Evolutionary conservation across 139 green algal species (phyloP).

Genomic region (Protoeuglena noctilucae): DNA sequence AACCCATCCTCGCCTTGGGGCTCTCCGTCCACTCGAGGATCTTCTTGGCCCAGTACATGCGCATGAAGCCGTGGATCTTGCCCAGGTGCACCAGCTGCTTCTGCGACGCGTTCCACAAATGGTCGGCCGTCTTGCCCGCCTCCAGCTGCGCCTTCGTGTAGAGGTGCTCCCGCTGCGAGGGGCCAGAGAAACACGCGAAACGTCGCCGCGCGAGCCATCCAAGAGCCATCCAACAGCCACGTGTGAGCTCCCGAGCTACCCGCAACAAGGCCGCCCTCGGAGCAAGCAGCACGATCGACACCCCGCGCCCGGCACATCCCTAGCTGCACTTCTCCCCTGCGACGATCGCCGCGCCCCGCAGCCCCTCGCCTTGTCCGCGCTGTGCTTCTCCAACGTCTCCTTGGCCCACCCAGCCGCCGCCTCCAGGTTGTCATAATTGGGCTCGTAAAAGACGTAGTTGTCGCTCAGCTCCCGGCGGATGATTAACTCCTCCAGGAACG

Average conservation of each 20-base stretch:
- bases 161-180: conserved; percentile 13
- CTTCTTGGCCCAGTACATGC: conserved; percentile 98
- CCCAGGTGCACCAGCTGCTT: conserved; percentile 70
- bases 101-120: conserved; percentile 90
- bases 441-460: conserved; percentile 79
- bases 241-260: too few relatives aligned
- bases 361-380: conserved; percentile 50
- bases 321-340: too few relatives aligned
- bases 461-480: conserved; percentile 79
- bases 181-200: too few relatives aligned
- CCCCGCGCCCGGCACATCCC: too few relatives aligned
- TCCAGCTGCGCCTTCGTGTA: conserved; percentile 63
- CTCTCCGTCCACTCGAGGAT: conserved; percentile 83
- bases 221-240: too few relatives aligned
- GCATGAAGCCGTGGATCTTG: conserved; percentile 98
- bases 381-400: conserved; percentile 55
- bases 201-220: too few relatives aligned
- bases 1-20: too few relatives aligned
- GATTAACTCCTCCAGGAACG: conserved; percentile 86
- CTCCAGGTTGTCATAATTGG: conserved; percentile 71
- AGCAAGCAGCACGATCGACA: too few relatives aligned
- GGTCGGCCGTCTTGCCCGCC: conserved; percentile 69
- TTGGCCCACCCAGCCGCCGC: conserved; percentile 61
- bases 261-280: too few relatives aligned
- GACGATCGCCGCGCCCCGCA: too few relatives aligned